Evolutionary conservation across 108 stramenopile species (phyloP), one percentile per base, ranked within the genome.

Genomic region (Skeletonema costatum): DNA sequence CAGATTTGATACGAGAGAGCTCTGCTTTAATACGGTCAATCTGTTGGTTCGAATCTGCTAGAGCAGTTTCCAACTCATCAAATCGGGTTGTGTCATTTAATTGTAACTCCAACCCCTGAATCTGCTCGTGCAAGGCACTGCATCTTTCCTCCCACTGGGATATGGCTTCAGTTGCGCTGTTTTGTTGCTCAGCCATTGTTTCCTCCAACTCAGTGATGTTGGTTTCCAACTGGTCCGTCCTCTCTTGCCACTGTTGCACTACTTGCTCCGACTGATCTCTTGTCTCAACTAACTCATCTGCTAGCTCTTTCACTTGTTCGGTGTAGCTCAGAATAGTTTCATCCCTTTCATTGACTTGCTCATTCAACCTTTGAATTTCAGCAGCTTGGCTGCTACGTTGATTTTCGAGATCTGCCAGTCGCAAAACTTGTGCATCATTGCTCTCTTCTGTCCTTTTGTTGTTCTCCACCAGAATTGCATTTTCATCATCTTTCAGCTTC

Each of bases 101-200:
- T 68, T 82, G 70, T 36, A 67, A 4, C 48, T 82, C 81, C 17
- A 86, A 64, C 32, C 60, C 66, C 33, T 70, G 63, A 29, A 82
- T 71, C 36, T 78, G 70, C 46, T 75, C 74, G 51, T 71, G 84
- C 81, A 81, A 81, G 66, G 48, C 73, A 75, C 31, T 71, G 51
- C 71, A 88, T 32, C 80, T 82, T 75, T 77, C 58, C 60, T 90
- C 89, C 91, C 91, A 92, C 62, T 84, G 75, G 32, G 74, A 60
- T 63, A 92, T 92, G 16, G 87, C 91, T 38, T 77, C 85, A 32
- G 76, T 86, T 11, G 91, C 91, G 60, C 87, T 83, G 21, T 30
- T 51, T 39, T 87, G 80, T 68, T 89, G 89, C 41, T 74, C 64
- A 42, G 81, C 14, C 0, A 89, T 60, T 11, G 85, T 51, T 42